These are phyloP conservation scores for Mortierella sp. DNA, from an alignment of 371 early-diverging fungal species.

Conservation along the genomic window DNA sequence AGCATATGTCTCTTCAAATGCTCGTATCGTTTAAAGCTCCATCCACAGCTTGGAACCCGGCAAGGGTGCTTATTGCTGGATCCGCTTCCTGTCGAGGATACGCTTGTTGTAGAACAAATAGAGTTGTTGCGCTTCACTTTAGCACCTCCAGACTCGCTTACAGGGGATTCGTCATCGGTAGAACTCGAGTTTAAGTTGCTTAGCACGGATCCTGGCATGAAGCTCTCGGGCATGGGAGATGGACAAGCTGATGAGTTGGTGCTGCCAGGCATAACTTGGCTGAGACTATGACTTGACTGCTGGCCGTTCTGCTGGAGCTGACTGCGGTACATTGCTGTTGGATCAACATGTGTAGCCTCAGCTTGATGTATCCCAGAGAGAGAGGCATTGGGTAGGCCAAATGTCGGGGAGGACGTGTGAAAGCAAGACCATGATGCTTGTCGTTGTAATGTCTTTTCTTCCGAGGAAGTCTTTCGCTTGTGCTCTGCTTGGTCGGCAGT, in stretches of 20 bases:
- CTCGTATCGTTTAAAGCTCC: slow-evolving; percentile 80
- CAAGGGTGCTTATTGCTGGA: slow-evolving; percentile 50
- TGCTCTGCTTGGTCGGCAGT: slow-evolving; percentile 33
- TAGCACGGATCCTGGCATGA: slow-evolving; percentile 29
- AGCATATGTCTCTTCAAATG: slow-evolving; percentile 85
- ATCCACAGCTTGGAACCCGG: slow-evolving; percentile 37
- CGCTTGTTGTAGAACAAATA: slow-evolving; percentile 38
- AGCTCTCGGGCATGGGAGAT: slow-evolving; percentile 38
- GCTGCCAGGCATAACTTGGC: slow-evolving; percentile 23
- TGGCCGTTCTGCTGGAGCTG: slow-evolving; percentile 13
- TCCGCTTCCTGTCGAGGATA: slow-evolving; percentile 31
- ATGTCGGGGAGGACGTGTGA: slow-evolving; percentile 11
- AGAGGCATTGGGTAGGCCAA: slow-evolving; percentile 11
- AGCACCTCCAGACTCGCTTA: neutral
- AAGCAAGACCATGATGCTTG: slow-evolving; percentile 49
- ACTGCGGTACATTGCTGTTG: slow-evolving; percentile 31
- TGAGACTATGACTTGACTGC: slow-evolving; percentile 14
- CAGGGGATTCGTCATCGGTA: neutral
- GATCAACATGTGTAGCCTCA: slow-evolving; percentile 30
- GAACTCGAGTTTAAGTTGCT: slow-evolving; percentile 30
- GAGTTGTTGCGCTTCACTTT: slow-evolving; percentile 43
- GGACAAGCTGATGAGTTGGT: slow-evolving; percentile 36
- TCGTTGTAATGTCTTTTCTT: slow-evolving; percentile 47
- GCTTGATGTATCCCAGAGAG: slow-evolving; percentile 11
- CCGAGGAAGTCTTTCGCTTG: slow-evolving; percentile 36